phyloP scores from a whole-genome alignment of 2,329 filamentous ascomycete species.

The Cucurbitaria berberidis region DNA sequence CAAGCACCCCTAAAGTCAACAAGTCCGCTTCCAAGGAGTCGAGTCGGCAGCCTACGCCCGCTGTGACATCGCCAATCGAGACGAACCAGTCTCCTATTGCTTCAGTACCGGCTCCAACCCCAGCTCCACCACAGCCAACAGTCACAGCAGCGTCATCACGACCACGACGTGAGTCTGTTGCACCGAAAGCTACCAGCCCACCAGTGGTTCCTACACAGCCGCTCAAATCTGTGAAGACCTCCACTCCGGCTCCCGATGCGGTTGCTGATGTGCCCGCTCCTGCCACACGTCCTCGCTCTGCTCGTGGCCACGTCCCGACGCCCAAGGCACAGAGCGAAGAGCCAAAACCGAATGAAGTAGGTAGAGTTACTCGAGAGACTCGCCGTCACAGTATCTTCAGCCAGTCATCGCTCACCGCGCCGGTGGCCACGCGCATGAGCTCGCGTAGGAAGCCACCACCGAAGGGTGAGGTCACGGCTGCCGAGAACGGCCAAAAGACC shows the following conservation, averaged over 20 bases:
- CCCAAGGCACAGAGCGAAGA: conserved; percentile 58
- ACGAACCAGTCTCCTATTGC: conserved; percentile 15
- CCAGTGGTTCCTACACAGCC: conserved; percentile 20
- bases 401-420: conserved; percentile 40
- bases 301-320: conserved; percentile 47
- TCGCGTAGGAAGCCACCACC: conserved; percentile 72
- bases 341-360: conserved; percentile 49
- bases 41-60: conserved; percentile 26
- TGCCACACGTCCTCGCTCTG: conserved; percentile 43
- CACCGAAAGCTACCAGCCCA: conserved; percentile 33
- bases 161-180: conserved; percentile 42
- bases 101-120: conserved; percentile 4
- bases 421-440: conserved; percentile 49
- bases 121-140: conserved; percentile 16
- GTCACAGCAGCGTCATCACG: conserved; percentile 45
- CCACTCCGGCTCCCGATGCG: conserved; percentile 23
- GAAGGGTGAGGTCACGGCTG: conserved; percentile 71
- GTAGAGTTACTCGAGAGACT: conserved; percentile 44
- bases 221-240: conserved; percentile 25
- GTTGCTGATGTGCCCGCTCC: conserved; percentile 17
- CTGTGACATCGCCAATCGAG: conserved; percentile 21
- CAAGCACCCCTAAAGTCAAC: conserved; percentile 35
- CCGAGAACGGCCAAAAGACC: conserved; percentile 65
- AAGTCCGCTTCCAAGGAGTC: conserved; percentile 15
- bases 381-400: conserved; percentile 56